Evolutionary conservation across 805 yeast species (phyloP), one percentile per base, ranked within the genome.

Genomic region (Candida adriatica): DNA sequence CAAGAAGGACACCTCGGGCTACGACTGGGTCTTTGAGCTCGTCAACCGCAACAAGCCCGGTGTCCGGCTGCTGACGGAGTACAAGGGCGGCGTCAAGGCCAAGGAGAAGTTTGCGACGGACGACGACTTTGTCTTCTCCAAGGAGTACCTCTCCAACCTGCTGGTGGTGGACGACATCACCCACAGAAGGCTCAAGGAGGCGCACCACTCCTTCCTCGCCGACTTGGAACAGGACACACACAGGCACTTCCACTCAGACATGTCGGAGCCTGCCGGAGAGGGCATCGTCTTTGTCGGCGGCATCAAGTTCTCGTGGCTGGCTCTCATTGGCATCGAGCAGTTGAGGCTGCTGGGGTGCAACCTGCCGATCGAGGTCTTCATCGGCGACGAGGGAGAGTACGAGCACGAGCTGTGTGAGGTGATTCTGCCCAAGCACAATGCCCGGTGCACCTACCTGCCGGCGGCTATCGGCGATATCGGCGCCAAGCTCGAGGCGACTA

Each of bases 211-310:
- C 8, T 65, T 56, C 36, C 42, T 69, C 8, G 34, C 48, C 4
- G 55, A 46, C 29, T 60, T 48, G 13, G 26, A 53, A 6, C 36
- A 49, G 4, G 66, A 73, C 4, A 58, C 60, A 30, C 65, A 73
- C 15, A 51, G 46, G 14, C 53, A 54, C 35, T 64, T 61, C 14
- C 45, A 43, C 28, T 30, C 29, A 6, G 48, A 46, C 9, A 18
- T 53, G 4, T 32, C 56, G 7, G 43, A 42, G 7, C 44, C 58
- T 4, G 58, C 59, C 30, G 68, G 73, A 2, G 62, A 66, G 18
- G 83, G 83, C 2, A 66, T 75, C 17, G 90, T 70, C 21, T 74
- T 64, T 49, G 86, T 81, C 22, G 88, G 87, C 14, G 92, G 92
- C 25, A 84, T 84, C 4, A 71, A 69, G 41, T 79, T 75, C 55